Evolutionary conservation across 768 basidiomycete genomes (phyloP), one percentile per base, ranked within the genome.

Genomic region (Mycena galericulata): DNA sequence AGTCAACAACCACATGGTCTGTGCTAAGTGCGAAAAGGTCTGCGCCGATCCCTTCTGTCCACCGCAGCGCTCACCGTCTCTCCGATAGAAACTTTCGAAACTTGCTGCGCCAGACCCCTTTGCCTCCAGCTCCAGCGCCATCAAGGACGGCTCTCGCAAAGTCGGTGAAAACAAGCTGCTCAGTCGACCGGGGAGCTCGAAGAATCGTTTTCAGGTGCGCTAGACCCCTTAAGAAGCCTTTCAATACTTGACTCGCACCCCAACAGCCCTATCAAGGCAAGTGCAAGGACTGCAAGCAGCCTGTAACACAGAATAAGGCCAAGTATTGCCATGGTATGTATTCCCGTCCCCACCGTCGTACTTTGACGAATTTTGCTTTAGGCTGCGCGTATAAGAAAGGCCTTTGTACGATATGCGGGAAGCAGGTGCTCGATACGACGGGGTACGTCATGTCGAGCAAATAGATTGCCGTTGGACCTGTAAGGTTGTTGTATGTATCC

Each of bases 331-430:
- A 96, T 85, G 92, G 94, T 92, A 74, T 67, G 88, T 76, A 53
- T 45, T 59, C 53, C 11, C 22, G 60, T n/a, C 69, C 71, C 22
- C 63, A 49, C 32, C 46, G 18, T 60, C 61, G 53, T 67, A 43
- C 72, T 65, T 57, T 32, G 47, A 49, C 34, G 51, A 38, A 24
- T 54, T 10, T 57, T 10, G 27, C 38, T 53, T 50, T 72, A 95
- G 94, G 94, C 32, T 96, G 94, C 76, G 94, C 94, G 24, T 95
- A 91, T 80, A 94, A 91, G 84, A 93, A 93, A 75, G 94, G 94
- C 15, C 78, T 93, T 41, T 96, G 94, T 74, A 88, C 93, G 50
- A 95, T 95, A 81, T 96, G 94, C 72, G 94, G 94, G 71, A 95
- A 94, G 76, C 84, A 91, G 76, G 93, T 96, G 65, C 84, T 95